These are phyloP conservation scores for Sarocladiaceae sp. DNA, from an alignment of 2,329 filamentous ascomycete species.

Conservation along the genomic window DNA sequence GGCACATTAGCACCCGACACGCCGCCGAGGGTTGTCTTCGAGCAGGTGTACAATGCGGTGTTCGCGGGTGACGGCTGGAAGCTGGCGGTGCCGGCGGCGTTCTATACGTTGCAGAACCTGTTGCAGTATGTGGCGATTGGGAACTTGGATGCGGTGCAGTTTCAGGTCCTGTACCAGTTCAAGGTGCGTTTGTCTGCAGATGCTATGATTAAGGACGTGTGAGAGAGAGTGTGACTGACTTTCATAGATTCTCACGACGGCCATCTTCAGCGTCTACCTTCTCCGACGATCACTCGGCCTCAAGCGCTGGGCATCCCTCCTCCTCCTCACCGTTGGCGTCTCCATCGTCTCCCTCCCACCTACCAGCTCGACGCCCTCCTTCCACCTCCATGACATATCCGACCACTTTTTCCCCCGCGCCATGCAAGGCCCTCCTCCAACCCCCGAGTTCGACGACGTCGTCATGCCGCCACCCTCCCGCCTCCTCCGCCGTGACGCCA, in stretches of 20 bases:
- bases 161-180: conserved; percentile 88
- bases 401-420: conserved; percentile 72
- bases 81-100: conserved; percentile 75
- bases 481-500: not conserved
- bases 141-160: conserved; percentile 86
- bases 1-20: conserved; percentile 70
- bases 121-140: conserved; percentile 87
- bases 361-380: conserved; percentile 44
- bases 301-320: conserved; percentile 73
- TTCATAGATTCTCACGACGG: conserved; percentile 70
- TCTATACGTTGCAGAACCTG: conserved; percentile 92
- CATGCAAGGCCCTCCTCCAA: conserved; percentile 27
- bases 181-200: conserved; percentile 47
- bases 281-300: conserved; percentile 63
- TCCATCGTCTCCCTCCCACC: conserved; percentile 77
- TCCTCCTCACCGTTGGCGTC: conserved; percentile 76
- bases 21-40: conserved; percentile 72
- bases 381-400: conserved; percentile 56
- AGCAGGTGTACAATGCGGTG: conserved; percentile 71
- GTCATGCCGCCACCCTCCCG: not conserved
- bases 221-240: not conserved
- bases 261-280: conserved; percentile 76
- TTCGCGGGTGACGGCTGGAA: conserved; percentile 95
- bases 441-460: not conserved
- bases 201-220: not conserved